Evolutionary conservation across 2,329 filamentous ascomycete genomes (phyloP).

Genomic region (Xylaria sp.): DNA sequence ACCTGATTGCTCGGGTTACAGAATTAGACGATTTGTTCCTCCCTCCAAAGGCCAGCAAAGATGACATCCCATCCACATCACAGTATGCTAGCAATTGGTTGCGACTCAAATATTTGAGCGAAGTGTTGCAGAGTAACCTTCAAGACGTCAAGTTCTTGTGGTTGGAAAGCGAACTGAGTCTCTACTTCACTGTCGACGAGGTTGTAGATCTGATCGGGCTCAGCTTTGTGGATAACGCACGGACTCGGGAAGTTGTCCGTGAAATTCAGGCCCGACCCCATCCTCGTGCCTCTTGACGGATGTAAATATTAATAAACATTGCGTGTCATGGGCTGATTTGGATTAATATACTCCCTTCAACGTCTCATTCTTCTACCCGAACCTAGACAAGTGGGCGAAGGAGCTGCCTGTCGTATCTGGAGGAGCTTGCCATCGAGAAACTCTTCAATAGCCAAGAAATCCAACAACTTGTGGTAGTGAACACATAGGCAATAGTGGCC

Average conservation of each 20-base stretch:
- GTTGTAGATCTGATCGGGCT: slow-evolving; percentile 66
- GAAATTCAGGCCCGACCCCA: slow-evolving; percentile 61
- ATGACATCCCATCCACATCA: slow-evolving; percentile 59
- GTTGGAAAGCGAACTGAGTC: slow-evolving; percentile 68
- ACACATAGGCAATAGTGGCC: no score
- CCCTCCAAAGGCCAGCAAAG: slow-evolving; percentile 43
- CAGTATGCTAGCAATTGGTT: slow-evolving; percentile 68
- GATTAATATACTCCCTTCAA: no score
- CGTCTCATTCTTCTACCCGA: neutral
- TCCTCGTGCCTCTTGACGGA: slow-evolving; percentile 40
- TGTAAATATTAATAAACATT: neutral
- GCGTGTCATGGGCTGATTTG: neutral
- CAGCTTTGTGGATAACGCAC: slow-evolving; percentile 68
- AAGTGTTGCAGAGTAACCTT: slow-evolving; percentile 70
- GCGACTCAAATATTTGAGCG: slow-evolving; percentile 66
- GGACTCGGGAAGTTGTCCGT: slow-evolving; percentile 62
- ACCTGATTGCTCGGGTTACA: slow-evolving; percentile 62
- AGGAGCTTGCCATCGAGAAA: neutral
- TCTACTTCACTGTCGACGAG: slow-evolving; percentile 66
- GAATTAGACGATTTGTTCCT: slow-evolving; percentile 66
- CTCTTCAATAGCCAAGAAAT: neutral
- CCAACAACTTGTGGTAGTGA: no score
- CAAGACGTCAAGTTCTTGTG: slow-evolving; percentile 68
- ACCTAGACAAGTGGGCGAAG: neutral
- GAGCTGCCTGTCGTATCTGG: no score